These are phyloP conservation scores for Russula ochroleuca DNA, from an alignment of 768 basidiomycete genomes.

Conservation along the genomic window DNA sequence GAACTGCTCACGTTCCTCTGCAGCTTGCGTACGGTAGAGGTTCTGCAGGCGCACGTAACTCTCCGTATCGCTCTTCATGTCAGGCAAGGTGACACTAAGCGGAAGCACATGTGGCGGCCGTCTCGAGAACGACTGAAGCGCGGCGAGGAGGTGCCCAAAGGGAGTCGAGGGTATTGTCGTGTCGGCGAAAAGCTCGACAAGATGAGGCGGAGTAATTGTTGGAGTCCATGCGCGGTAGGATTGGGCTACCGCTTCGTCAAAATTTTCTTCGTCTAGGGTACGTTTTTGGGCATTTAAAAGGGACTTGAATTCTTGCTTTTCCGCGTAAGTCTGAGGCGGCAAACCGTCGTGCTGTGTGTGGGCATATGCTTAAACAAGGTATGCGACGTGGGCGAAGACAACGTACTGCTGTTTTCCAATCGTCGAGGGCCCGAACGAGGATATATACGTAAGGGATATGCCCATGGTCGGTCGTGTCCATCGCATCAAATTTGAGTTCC, in stretches of 20 bases:
- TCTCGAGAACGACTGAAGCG: conserved; percentile 61
- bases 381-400: not conserved
- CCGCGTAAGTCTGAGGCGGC: conserved; percentile 50
- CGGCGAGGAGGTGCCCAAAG: conserved; percentile 47
- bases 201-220: conserved; percentile 39
- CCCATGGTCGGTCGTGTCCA: conserved; percentile 86
- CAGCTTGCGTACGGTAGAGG: conserved; percentile 75
- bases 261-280: conserved; percentile 92
- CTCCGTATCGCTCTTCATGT: conserved; percentile 90
- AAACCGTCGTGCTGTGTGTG: conserved; percentile 57
- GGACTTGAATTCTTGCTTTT: conserved; percentile 77
- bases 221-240: conserved; percentile 76
- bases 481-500: conserved; percentile 62
- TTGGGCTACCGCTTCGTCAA: conserved; percentile 89
- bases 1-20: conserved; percentile 55
- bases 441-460: conserved; percentile 91
- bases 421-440: conserved; percentile 73
- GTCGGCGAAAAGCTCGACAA: conserved; percentile 18
- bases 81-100: conserved; percentile 81
- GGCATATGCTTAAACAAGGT: not conserved
- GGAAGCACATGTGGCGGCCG: conserved; percentile 64
- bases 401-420: conserved; percentile 75
- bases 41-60: conserved; percentile 82
- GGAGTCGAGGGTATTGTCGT: conserved; percentile 1
- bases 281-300: conserved; percentile 55